A percentile compares a stretch with the other conserved stretches of the same genome.
phyloP scores from a whole-genome alignment of 2,329 filamentous ascomycete genomes.

The Tolypocladium amazonense region DNA sequence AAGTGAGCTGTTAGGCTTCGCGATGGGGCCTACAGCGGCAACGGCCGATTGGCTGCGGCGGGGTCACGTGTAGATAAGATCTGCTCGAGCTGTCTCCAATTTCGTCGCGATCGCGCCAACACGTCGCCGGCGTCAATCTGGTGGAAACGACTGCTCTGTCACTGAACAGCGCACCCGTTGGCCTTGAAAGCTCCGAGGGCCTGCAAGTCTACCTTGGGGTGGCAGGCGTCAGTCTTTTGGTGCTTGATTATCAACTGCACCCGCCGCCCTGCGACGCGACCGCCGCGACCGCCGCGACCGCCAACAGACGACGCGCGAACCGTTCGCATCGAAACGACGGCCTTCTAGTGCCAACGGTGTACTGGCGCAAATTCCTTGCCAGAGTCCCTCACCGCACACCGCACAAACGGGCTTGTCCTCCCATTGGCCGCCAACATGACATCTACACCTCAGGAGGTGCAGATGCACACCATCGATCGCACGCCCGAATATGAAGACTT shows the following conservation, averaged over 20 bases:
- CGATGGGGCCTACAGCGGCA: conserved; percentile 1
- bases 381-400: background rate
- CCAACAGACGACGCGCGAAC: background rate
- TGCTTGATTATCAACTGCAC: background rate
- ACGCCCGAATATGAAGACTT: conserved; percentile 70
- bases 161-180: background rate
- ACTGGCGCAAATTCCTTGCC: background rate
- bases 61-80: conserved; percentile 11
- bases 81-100: conserved; percentile 1
- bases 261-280: background rate
- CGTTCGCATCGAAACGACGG: background rate
- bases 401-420: background rate
- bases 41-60: conserved; percentile 14
- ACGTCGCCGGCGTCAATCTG: background rate
- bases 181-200: background rate
- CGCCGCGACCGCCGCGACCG: background rate
- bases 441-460: conserved; percentile 22
- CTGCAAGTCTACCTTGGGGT: background rate
- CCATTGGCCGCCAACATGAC: conserved; percentile 7
- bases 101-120: conserved; percentile 11
- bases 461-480: conserved; percentile 40
- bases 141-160: background rate
- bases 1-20: background rate
- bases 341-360: background rate
- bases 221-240: background rate